Evolutionary conservation across 768 basidiomycete genomes (phyloP).

Genomic region (Macrolepiota albuminosa): DNA sequence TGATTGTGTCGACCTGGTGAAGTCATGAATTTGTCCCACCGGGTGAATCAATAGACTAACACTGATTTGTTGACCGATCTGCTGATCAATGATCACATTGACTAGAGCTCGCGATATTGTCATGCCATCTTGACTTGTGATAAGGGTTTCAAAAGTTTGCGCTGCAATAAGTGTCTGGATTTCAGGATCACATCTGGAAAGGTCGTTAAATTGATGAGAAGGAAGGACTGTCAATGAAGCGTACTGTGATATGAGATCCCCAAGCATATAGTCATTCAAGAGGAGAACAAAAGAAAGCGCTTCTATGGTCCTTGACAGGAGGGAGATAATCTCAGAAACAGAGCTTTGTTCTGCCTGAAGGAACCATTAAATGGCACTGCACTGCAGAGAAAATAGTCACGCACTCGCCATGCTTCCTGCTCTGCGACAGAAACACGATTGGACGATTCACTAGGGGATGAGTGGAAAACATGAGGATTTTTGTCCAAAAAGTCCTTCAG

Average conservation of each 20-base stretch:
- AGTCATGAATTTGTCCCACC: slow-evolving; percentile 2
- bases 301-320: slow-evolving; percentile 86
- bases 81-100: slow-evolving; percentile 95
- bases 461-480: slow-evolving; percentile 84
- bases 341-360: slow-evolving; percentile 76
- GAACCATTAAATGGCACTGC: slow-evolving; percentile 5
- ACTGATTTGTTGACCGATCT: slow-evolving; percentile 94
- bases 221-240: slow-evolving; percentile 19
- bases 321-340: slow-evolving; percentile 66
- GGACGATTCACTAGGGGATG: slow-evolving; percentile 65
- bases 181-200: slow-evolving; percentile 62
- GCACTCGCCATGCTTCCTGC: slow-evolving; percentile 87
- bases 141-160: slow-evolving; percentile 82
- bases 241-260: slow-evolving; percentile 79
- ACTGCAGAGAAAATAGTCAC: slow-evolving; percentile 9
- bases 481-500: slow-evolving; percentile 74
- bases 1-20: slow-evolving; percentile 88
- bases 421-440: slow-evolving; percentile 58
- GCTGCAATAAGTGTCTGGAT: slow-evolving; percentile 63
- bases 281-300: slow-evolving; percentile 92
- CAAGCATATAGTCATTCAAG: slow-evolving; percentile 85
- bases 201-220: not conserved
- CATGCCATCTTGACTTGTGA: slow-evolving; percentile 81
- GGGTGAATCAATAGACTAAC: slow-evolving; percentile 40
- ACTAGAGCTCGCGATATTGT: slow-evolving; percentile 87